These are phyloP conservation scores for Raphanus raphanistrum DNA, from an alignment of 345 rosid species.

Conservation along the genomic window DNA sequence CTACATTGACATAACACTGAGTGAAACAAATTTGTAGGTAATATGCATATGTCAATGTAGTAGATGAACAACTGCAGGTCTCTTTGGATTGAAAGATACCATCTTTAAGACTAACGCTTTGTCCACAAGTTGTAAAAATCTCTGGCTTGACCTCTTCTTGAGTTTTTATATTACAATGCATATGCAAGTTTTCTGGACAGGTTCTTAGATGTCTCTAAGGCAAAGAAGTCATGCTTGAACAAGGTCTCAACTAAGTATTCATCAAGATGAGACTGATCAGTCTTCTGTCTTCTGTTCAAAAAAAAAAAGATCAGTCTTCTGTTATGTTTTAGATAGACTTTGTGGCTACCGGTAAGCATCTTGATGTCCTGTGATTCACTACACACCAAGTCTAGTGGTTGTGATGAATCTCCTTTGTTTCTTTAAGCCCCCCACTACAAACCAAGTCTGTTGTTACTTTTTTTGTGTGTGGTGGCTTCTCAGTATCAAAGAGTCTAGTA, in stretches of 20 bases:
- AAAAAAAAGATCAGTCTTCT: no score
- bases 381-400: not conserved
- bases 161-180: not conserved
- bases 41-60: not conserved
- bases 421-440: not conserved
- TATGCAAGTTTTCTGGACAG: not conserved
- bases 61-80: not conserved
- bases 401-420: not conserved
- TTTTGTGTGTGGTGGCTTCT: not conserved
- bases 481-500: not conserved
- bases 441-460: not conserved
- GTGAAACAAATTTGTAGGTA: not conserved
- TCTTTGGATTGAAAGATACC: not conserved
- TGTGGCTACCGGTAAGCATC: constrained; percentile 1
- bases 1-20: not conserved
- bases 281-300: no score
- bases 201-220: constrained; percentile 1
- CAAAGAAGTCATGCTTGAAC: not conserved
- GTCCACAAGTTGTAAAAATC: constrained; percentile 1
- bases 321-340: not conserved
- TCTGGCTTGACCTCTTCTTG: not conserved
- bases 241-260: not conserved
- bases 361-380: not conserved
- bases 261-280: not conserved
- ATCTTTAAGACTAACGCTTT: not conserved